Conservation (phyloP, 1,284 basidiomycete species). For the Trichosporon sp. region DNA sequence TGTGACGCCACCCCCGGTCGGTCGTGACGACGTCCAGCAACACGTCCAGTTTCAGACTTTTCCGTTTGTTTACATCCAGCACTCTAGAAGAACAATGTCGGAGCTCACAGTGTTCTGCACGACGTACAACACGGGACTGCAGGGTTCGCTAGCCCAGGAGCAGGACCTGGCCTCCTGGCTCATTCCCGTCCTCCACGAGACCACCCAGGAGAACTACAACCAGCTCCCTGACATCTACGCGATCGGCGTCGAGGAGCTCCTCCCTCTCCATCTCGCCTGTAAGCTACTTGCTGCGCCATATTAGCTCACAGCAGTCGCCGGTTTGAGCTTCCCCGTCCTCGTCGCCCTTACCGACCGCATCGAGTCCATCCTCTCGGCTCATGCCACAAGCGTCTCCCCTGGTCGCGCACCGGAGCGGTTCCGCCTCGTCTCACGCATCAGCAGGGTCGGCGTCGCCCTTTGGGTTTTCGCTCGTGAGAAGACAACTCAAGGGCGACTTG, state of each 20-base stretch:
- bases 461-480: slow-evolving; percentile 46
- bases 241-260: slow-evolving; percentile 93
- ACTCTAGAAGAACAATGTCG: slow-evolving; percentile 21
- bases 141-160: slow-evolving; percentile 44
- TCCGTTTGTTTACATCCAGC: background rate
- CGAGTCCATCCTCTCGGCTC: slow-evolving; percentile 40
- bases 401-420: slow-evolving; percentile 32
- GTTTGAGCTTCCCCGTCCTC: slow-evolving; percentile 35
- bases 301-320: slow-evolving; percentile 32
- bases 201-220: slow-evolving; percentile 24
- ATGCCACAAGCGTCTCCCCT: slow-evolving; percentile 38
- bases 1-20: background rate
- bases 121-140: slow-evolving; percentile 49
- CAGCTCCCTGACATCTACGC: slow-evolving; percentile 72
- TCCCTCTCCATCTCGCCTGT: slow-evolving; percentile 53
- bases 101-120: slow-evolving; percentile 48
- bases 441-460: slow-evolving; percentile 45
- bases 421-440: slow-evolving; percentile 35
- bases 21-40: background rate
- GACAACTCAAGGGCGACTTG: slow-evolving; percentile 34
- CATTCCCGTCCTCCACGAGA: slow-evolving; percentile 41
- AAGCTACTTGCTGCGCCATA: slow-evolving; percentile 26
- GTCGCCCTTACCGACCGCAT: slow-evolving; percentile 40
- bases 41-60: background rate
- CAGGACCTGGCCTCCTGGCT: slow-evolving; percentile 49